Conservation (phyloP, 176 grass and related monocot species). For the Juncus effusus region DNA sequence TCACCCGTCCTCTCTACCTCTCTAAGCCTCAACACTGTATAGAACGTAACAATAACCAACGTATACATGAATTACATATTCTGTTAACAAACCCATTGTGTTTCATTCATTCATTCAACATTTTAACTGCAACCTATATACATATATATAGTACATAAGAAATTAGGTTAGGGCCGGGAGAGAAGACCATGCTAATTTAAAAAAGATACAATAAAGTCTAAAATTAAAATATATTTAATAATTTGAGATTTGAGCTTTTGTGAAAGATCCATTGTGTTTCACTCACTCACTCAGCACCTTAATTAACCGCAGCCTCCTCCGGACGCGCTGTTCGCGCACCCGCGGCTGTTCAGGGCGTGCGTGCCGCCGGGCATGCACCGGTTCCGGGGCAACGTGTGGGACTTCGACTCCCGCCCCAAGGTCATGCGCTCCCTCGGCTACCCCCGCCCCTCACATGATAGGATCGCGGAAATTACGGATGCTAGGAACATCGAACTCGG, state of each 20-base stretch:
- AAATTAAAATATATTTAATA: too few species aligned
- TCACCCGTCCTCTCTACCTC: too few species aligned
- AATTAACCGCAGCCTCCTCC: constrained; percentile 57
- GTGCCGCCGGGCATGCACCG: constrained; percentile 99
- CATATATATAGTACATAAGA: too few species aligned
- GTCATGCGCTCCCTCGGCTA: constrained; percentile 71
- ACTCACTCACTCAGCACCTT: constrained; percentile 16
- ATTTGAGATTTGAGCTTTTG: background rate
- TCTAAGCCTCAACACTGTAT: too few species aligned
- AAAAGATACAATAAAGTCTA: too few species aligned
- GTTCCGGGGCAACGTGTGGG: constrained; percentile 93
- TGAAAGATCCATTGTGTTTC: background rate
- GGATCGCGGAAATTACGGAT: constrained; percentile 94
- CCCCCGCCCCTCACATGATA: constrained; percentile 69
- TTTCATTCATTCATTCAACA: too few species aligned
- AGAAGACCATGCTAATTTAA: too few species aligned
- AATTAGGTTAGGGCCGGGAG: too few species aligned
- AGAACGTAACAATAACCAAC: too few species aligned
- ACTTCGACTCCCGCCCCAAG: constrained; percentile 78
- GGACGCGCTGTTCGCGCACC: constrained; percentile 94
- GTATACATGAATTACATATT: too few species aligned
- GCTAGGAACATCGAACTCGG: constrained; percentile 99
- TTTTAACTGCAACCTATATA: too few species aligned
- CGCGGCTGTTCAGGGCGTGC: constrained; percentile 93
- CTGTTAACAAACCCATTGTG: too few species aligned